A percentile compares a stretch with the other conserved stretches of the same genome.
Evolutionary conservation across 2,329 filamentous ascomycete species (phyloP).

Genomic region (Volutella citrinella): DNA sequence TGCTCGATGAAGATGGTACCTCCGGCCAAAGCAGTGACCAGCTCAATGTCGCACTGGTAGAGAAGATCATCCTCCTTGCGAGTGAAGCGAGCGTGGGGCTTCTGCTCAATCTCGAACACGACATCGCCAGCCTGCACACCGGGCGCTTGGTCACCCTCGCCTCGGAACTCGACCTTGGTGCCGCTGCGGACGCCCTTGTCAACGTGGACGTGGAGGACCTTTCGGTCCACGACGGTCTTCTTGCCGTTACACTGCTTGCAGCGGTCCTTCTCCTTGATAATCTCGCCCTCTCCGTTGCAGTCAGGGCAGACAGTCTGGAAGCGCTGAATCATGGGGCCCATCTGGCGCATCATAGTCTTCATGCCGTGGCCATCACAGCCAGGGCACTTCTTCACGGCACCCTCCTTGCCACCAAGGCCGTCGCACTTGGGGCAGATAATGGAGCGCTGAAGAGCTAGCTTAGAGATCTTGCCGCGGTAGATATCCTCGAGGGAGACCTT

Average conservation of each 20-base stretch:
- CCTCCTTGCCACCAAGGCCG: conserved; percentile 93
- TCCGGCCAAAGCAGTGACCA: conserved; percentile 90
- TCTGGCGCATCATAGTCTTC: conserved; percentile 99
- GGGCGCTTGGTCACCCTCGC: conserved; percentile 93
- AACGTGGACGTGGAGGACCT: conserved; percentile 97
- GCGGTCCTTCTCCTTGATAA: conserved; percentile 92
- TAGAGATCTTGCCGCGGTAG: conserved; percentile 96
- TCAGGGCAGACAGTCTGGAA: conserved; percentile 99
- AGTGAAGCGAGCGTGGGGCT: conserved; percentile 94
- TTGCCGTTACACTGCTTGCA: conserved; percentile 97
- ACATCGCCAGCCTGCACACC: conserved; percentile 93
- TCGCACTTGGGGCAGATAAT: conserved; percentile 95
- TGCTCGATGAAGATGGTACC: conserved; percentile 92
- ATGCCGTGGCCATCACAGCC: conserved; percentile 93
- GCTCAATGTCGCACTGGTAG: conserved; percentile 92
- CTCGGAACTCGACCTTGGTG: conserved; percentile 94
- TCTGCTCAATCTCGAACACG: conserved; percentile 98
- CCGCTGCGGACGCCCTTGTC: conserved; percentile 91
- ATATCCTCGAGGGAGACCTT: conserved; percentile 98
- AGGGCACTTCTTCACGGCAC: conserved; percentile 88
- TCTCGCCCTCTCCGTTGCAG: conserved; percentile 96
- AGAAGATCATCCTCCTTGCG: conserved; percentile 95
- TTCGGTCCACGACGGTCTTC: conserved; percentile 96
- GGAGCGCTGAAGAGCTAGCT: conserved; percentile 94
- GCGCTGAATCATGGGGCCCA: conserved; percentile 99